Evolutionary conservation across 148 eudicot genomes (phyloP).

Genomic region (Limonium bicolor): DNA sequence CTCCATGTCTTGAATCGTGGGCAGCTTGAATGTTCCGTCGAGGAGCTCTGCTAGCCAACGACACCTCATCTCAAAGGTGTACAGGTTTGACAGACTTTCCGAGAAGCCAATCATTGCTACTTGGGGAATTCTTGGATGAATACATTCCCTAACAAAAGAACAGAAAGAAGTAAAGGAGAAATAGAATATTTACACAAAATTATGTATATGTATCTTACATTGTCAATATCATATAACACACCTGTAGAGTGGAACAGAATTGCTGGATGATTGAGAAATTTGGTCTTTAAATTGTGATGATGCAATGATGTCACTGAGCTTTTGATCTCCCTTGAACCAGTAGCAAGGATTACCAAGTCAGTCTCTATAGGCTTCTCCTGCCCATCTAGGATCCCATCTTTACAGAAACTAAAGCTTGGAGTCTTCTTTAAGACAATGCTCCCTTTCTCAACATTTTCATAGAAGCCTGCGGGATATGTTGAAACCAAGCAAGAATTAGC

Average conservation of each 20-base stretch:
- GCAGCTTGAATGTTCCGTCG: conserved; percentile 33
- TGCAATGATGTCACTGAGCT: conserved; percentile 23
- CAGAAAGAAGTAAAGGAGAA: too few species aligned
- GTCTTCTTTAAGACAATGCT: conserved; percentile 24
- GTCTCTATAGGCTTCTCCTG: conserved; percentile 15
- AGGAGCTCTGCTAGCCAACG: conserved; percentile 47
- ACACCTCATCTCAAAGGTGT: conserved; percentile 37
- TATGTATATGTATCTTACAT: too few species aligned
- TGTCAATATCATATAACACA: too few species aligned
- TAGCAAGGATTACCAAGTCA: conserved; percentile 43
- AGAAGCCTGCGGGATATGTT: conserved; percentile 17
- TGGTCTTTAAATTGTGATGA: conserved; percentile 16
- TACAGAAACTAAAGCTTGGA: conserved; percentile 13
- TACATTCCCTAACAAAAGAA: conserved; percentile 29
- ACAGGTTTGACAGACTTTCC: conserved; percentile 34
- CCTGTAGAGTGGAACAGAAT: conserved; percentile 37
- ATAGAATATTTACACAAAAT: too few species aligned
- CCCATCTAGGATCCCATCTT: conserved; percentile 25
- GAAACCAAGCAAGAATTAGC: conserved; percentile 8
- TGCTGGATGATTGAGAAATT: conserved; percentile 14
- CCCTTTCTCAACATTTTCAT: conserved; percentile 26
- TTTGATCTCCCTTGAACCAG: conserved; percentile 41
- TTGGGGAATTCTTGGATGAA: conserved; percentile 58
- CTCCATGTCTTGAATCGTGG: conserved; percentile 48
- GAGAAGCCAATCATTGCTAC: conserved; percentile 43